Evolutionary conservation across 1,139 yeast species (phyloP), one percentile per base, ranked within the genome.

Genomic region (Debaryomyces udenii): DNA sequence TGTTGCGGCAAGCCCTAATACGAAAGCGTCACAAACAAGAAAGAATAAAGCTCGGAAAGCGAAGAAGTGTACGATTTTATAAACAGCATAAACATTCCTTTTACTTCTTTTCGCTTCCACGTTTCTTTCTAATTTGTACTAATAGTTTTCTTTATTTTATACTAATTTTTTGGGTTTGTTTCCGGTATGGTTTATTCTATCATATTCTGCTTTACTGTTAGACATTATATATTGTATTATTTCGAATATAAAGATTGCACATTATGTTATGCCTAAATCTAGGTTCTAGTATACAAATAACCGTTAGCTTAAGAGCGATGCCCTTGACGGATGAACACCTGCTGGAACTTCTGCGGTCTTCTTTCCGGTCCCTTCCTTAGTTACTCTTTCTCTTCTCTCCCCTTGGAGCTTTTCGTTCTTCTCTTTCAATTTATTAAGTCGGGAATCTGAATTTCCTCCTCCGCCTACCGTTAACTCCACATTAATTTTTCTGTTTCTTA

Each of bases 381-480:
- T 56, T 17, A 78, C 66, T 55, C 80, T 76, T 16, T 66, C 73
- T 47, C 66, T 79, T 62, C 86, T 73, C 52, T 89, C 94, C 30
- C 73, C 81, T 31, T 74, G 74, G 50, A 89, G 66, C 55, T 83
- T 84, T 39, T 80, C 86, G 60, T 91, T 90, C 73, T 93, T 91
- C 39, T 77, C 80, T 57, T 80, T 80, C 53, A 93, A 76, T 66
- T 93, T 93, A 37, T 77, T 76, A 43, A 80, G 58, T 52, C 99
- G 74, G 29, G 70, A 74, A 42, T 76, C 74, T 6, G 95, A 83
- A 62, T 91, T 91, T 38, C 99, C 99, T 33, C 99, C 99, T 35
- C 99, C 99, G 39, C 99, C 99, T 36, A 89, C 99, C 2, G 98
- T 93, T 55, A 93, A 75, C 64, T 93, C 99, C 26, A 93, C 98